Base-by-base conservation (phyloP, 805 yeast species). In the Lachancea mirantina region DNA sequence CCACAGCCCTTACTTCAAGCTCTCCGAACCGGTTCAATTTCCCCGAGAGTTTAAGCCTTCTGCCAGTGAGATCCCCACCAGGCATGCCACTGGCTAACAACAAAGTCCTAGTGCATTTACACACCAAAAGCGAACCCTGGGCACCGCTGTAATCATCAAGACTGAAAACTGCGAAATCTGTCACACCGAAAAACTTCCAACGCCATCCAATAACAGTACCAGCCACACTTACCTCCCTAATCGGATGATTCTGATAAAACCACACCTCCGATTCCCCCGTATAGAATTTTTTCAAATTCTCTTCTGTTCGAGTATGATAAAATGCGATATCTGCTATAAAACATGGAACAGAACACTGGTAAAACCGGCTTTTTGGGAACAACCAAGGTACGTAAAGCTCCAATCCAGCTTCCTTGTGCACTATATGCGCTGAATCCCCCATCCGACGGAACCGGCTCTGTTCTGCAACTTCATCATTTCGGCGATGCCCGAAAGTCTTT, bases 231-330 rank as follows among this genome's bases (percentile, higher is more conserved):
- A 71, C 43, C 14, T 42, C 43, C 13, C 47, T 41, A 2, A 70
- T 30, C 0, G 77, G 77, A 46, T 69, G 67, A 38, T 71, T 71
- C 1, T 49, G 46, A 23, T 57, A 46, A 47, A 71, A 42, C 3
- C 59, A 36, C 7, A 42, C 40, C 3, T 46, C 32, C 2, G 18
- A 28, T 13, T 35, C 28, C 0, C 47, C 40, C 1, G 36, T 26
- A 10, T 36, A 26, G 1, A 57, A 63, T 9, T 43, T 36, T n/a
- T 35, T 30, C 3, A 47, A 52, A 32, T 64, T 63, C 0, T 61
- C 31, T 0, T 44, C 41, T 2, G 46, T 27, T 3, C 56, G 41
- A 10, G 34, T 33, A 7, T 28, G 35, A 17, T 54, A 29, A 8
- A 40, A 19, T 2, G 42, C 13, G 0, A 65, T 22, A 36, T 67